Evolutionary conservation across 2,329 filamentous ascomycete genomes (phyloP).

Genomic region (Nemania sp.): DNA sequence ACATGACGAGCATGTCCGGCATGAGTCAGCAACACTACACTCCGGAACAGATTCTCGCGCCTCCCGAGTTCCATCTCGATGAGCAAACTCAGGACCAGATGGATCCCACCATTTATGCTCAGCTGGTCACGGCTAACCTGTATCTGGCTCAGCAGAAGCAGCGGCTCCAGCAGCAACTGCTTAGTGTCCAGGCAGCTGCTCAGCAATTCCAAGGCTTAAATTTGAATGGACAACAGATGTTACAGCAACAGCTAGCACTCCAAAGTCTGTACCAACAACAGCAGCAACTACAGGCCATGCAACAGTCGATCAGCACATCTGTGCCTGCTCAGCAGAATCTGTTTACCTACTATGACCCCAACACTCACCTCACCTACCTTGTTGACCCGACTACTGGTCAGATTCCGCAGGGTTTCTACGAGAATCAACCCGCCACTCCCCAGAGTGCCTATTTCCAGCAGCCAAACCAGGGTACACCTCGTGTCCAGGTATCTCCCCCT

Average conservation of each 20-base stretch:
- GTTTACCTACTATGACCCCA: constrained; percentile 85
- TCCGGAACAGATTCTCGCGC: constrained; percentile 89
- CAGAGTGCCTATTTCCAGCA: constrained; percentile 54
- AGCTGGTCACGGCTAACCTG: constrained; percentile 89
- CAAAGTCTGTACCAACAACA: constrained; percentile 67
- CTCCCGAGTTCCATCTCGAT: constrained; percentile 81
- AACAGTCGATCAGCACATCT: constrained; percentile 67
- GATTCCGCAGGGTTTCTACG: constrained; percentile 55
- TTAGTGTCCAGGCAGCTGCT: constrained; percentile 83
- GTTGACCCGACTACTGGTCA: constrained; percentile 73
- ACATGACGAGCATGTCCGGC: constrained; percentile 43
- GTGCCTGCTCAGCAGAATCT: constrained; percentile 79
- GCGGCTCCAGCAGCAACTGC: constrained; percentile 91
- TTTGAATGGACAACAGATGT: constrained; percentile 61
- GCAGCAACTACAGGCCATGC: constrained; percentile 75
- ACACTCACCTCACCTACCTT: constrained; percentile 85
- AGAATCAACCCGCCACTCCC: constrained; percentile 58
- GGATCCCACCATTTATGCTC: constrained; percentile 87
- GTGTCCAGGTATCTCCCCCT: constrained; percentile 85
- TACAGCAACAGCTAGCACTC: constrained; percentile 55
- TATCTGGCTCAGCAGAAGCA: constrained; percentile 96
- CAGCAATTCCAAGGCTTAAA: constrained; percentile 85
- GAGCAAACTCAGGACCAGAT: constrained; percentile 78
- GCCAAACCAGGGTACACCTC: constrained; percentile 68
- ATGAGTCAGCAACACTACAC: constrained; percentile 70